A percentile compares a stretch with the other conserved stretches of the same genome.
phyloP scores from a whole-genome alignment of 148 eudicot genomes.

The Selenicereus undatus region DNA sequence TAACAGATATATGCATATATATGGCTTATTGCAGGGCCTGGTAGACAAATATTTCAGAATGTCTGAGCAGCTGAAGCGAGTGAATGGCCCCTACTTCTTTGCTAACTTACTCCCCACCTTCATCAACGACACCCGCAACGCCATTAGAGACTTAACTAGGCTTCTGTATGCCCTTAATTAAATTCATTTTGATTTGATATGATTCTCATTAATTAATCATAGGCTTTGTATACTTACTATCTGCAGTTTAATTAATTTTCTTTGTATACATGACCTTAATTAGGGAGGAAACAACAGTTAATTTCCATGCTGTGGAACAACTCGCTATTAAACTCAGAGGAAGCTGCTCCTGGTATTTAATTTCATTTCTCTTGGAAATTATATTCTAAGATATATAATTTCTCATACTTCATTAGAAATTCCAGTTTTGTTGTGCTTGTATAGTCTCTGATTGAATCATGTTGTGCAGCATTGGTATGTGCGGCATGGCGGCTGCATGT shows the following conservation, averaged over 20 bases:
- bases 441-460: too few relatives aligned
- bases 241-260: too few relatives aligned
- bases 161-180: constrained; percentile 12
- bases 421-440: too few relatives aligned
- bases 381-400: background rate
- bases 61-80: constrained; percentile 14
- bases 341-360: constrained; percentile 22
- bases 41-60: constrained; percentile 17
- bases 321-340: constrained; percentile 34
- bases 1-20: too few relatives aligned
- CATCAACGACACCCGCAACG: constrained; percentile 15
- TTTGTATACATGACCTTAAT: too few relatives aligned
- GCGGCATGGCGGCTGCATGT: constrained; percentile 6
- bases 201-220: background rate
- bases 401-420: too few relatives aligned
- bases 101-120: constrained; percentile 25
- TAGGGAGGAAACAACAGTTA: constrained; percentile 10
- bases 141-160: constrained; percentile 3
- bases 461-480: constrained; percentile 9
- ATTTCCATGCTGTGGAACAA: constrained; percentile 25
- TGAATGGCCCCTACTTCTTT: constrained; percentile 24
- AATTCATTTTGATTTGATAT: background rate
- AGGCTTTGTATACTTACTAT: too few relatives aligned
- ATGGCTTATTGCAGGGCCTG: constrained; percentile 15
- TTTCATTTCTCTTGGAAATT: background rate